Evolutionary conservation across 2,329 filamentous ascomycete genomes (phyloP).

Genomic region (Uncinocarpus reesii): DNA sequence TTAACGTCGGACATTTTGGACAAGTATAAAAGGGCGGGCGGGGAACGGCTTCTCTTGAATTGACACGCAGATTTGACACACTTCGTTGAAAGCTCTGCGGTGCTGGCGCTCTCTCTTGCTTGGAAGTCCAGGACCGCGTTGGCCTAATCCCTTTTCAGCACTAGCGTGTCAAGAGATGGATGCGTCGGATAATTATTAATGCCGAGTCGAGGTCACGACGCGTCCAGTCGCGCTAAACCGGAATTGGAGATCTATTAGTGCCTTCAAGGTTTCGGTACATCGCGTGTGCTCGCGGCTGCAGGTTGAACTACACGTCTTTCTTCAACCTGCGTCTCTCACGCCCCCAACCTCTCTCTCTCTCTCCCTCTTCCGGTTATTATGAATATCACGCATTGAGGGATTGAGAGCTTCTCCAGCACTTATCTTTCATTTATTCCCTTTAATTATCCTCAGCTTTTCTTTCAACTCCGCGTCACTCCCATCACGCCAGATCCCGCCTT

Average conservation of each 20-base stretch:
- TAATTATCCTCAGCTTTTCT: background rate
- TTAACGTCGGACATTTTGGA: conserved; percentile 55
- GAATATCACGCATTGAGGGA: background rate
- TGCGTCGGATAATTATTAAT: background rate
- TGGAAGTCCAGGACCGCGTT: background rate
- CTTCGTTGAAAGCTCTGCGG: conserved; percentile 5
- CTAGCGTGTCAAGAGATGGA: conserved; percentile 1
- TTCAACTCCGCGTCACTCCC: too few relatives aligned
- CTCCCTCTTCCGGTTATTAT: conserved; percentile 14
- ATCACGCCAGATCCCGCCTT: too few relatives aligned
- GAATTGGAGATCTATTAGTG: conserved; percentile 8
- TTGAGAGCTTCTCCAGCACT: background rate
- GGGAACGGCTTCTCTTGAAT: conserved; percentile 9
- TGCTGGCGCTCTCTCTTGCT: background rate
- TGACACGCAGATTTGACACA: background rate
- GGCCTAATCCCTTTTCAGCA: background rate
- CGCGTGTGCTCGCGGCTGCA: conserved; percentile 11
- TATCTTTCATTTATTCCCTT: background rate
- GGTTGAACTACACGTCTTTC: conserved; percentile 5
- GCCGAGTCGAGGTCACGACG: conserved; percentile 5
- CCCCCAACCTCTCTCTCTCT: conserved; percentile 13
- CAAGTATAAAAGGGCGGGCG: conserved; percentile 23
- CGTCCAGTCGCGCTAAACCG: conserved; percentile 8
- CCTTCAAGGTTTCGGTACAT: conserved; percentile 1
- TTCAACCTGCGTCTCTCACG: background rate